These are phyloP conservation scores for Chlorella ohadii DNA, from an alignment of 139 green algal genomes.

Conservation along the genomic window DNA sequence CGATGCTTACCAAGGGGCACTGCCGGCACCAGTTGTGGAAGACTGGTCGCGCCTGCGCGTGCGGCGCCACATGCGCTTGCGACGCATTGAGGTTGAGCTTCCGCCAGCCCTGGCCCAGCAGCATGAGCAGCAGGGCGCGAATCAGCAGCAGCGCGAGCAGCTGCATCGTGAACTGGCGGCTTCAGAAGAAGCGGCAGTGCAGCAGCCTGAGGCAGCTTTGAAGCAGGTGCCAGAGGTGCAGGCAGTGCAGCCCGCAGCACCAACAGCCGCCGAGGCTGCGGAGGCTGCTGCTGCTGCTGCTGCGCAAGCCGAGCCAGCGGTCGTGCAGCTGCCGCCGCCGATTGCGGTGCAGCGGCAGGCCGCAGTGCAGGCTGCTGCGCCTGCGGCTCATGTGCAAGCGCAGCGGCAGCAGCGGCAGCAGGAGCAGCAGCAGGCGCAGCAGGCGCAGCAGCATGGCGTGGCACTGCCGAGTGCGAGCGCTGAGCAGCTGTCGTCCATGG, in stretches of 20 bases:
- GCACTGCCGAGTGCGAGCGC: no score
- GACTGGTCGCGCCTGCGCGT: neutral
- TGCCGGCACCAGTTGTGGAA: neutral
- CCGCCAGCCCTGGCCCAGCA: neutral
- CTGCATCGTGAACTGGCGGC: neutral
- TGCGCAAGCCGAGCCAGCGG: neutral
- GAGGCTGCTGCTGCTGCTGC: no score
- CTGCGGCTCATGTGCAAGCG: neutral
- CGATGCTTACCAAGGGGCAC: neutral
- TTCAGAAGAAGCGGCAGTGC: neutral
- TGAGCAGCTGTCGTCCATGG: no score
- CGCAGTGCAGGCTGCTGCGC: neutral
- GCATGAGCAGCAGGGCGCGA: neutral
- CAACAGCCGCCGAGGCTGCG: no score
- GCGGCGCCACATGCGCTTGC: constrained; percentile 5
- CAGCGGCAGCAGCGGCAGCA: neutral
- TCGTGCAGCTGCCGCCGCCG: neutral
- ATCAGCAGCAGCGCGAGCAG: neutral
- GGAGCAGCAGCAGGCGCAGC: neutral
- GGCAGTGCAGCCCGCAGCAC: no score
- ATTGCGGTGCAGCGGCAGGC: neutral
- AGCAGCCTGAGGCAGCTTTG: neutral
- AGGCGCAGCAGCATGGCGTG: neutral
- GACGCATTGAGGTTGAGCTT: neutral
- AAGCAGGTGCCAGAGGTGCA: no score